Percentiles rank a stretch among this genome's conserved stretches.
phyloP scores from a whole-genome alignment of 176 grass and related monocot species.

The Zea luxurians region DNA sequence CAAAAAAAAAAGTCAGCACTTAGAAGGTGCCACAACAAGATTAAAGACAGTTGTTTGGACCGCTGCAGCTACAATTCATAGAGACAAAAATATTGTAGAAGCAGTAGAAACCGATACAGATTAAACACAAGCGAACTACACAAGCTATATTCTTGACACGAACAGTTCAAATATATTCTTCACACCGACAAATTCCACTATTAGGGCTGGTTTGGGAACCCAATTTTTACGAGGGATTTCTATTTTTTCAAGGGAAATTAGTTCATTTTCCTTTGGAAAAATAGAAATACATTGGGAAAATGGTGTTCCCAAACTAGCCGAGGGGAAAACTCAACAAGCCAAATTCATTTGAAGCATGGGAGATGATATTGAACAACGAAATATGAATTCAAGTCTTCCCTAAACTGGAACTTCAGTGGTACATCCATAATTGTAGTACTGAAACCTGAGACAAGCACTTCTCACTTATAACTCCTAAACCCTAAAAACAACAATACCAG shows the following conservation, averaged over 20 bases:
- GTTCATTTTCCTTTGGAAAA: too few relatives aligned
- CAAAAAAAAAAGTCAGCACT: neutral
- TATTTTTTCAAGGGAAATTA: too few relatives aligned
- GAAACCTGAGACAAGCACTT: neutral
- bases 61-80: too few relatives aligned
- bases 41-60: neutral
- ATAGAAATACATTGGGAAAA: neutral
- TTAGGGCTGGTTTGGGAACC: too few relatives aligned
- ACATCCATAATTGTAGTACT: neutral
- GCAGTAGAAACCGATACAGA: too few relatives aligned
- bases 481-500: slow-evolving; percentile 1
- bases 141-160: neutral
- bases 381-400: neutral
- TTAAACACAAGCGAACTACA: neutral
- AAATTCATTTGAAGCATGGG: neutral
- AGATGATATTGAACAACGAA: neutral
- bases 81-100: too few relatives aligned
- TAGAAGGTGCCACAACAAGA: neutral
- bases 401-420: neutral
- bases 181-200: neutral
- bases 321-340: neutral
- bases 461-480: neutral
- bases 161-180: neutral
- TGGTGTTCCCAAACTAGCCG: too few relatives aligned
- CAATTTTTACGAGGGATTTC: too few relatives aligned